Conservation (phyloP, 2,329 filamentous ascomycete genomes). For the Zopfia rhizophila region DNA sequence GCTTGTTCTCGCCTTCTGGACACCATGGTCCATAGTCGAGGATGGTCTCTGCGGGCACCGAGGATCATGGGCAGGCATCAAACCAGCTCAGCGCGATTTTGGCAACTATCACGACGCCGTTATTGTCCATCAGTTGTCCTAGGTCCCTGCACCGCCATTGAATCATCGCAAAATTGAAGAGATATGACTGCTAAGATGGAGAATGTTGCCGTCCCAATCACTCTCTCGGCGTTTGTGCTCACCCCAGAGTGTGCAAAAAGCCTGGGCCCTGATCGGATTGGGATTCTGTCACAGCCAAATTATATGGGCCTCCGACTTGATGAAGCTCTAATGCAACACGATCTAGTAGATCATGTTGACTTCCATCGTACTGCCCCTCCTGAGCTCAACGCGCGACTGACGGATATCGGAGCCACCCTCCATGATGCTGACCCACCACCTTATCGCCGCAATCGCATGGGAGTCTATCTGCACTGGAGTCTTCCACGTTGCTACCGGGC, state of each 20-base stretch:
- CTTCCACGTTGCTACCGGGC: slow-evolving; percentile 7
- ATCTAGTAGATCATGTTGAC: slow-evolving; percentile 8
- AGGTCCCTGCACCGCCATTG: no score
- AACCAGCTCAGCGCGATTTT: no score
- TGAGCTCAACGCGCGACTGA: slow-evolving; percentile 6
- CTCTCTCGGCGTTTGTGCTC: slow-evolving; percentile 1
- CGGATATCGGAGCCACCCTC: slow-evolving; percentile 4
- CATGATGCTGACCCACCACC: slow-evolving; percentile 1
- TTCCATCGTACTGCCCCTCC: slow-evolving; percentile 4
- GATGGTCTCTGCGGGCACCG: no score
- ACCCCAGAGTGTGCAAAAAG: background rate
- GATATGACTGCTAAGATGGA: background rate
- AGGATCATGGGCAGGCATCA: no score
- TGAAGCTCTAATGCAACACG: slow-evolving; percentile 2
- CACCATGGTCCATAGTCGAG: no score
- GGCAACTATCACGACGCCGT: no score
- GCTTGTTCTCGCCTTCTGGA: no score
- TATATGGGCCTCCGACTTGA: slow-evolving; percentile 13
- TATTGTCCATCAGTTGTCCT: no score
- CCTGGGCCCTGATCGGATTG: background rate
- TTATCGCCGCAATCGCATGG: slow-evolving; percentile 7
- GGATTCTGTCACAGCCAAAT: background rate
- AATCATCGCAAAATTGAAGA: no score
- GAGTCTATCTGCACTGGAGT: slow-evolving; percentile 16
- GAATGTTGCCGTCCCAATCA: slow-evolving; percentile 1